phyloP scores from a whole-genome alignment of 1,284 basidiomycete genomes.

The Ceratobasidium papillatum region DNA sequence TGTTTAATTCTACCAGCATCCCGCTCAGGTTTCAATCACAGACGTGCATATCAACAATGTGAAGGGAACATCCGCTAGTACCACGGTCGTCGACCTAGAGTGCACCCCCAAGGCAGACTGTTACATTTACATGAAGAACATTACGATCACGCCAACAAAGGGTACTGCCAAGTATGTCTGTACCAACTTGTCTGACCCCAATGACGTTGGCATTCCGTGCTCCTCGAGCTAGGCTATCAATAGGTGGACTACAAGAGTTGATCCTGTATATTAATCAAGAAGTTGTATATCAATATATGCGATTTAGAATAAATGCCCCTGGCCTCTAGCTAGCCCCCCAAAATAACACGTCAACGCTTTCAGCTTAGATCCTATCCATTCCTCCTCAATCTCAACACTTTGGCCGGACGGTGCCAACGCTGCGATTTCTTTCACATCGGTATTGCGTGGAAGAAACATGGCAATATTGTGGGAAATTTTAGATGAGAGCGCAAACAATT shows the following conservation, averaged over 20 bases:
- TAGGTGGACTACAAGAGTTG: background rate
- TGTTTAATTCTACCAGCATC: constrained; percentile 7
- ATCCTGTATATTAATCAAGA: background rate
- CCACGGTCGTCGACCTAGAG: constrained; percentile 16
- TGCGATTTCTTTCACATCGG: constrained; percentile 76
- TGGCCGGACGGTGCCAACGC: constrained; percentile 59
- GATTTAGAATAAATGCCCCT: constrained; percentile 61
- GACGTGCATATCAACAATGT: constrained; percentile 39
- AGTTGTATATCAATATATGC: background rate
- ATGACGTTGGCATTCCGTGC: constrained; percentile 39
- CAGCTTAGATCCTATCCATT: constrained; percentile 86
- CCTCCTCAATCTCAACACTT: constrained; percentile 83
- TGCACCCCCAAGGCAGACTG: constrained; percentile 35
- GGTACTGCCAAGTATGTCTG: constrained; percentile 31
- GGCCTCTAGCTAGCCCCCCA: constrained; percentile 73
- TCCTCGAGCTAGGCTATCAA: background rate
- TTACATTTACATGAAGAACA: constrained; percentile 34
- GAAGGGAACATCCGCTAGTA: constrained; percentile 13
- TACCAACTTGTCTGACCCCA: constrained; percentile 26
- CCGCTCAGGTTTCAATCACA: constrained; percentile 27
- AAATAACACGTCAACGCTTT: constrained; percentile 87
- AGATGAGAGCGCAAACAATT: constrained; percentile 77
- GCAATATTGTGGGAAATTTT: constrained; percentile 81
- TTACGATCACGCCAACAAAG: constrained; percentile 22
- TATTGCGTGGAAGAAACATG: constrained; percentile 90